Conservation (phyloP, 768 basidiomycete genomes). For the Lactarius pseudohatsudake region DNA sequence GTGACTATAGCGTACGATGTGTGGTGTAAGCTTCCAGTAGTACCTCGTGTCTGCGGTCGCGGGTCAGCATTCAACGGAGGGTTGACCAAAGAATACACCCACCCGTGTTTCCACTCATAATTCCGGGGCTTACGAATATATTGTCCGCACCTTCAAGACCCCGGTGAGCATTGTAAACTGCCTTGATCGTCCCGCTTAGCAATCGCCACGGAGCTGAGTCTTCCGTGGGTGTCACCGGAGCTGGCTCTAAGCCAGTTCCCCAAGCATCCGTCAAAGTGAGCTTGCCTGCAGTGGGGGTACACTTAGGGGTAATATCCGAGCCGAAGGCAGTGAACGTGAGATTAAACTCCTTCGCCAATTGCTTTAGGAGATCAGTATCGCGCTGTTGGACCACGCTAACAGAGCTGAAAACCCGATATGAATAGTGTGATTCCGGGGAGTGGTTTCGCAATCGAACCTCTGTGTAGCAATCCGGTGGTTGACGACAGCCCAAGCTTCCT, state of each 20-base stretch:
- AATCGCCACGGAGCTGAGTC: slow-evolving; percentile 41
- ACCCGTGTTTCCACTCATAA: slow-evolving; percentile 41
- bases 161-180: slow-evolving; percentile 38
- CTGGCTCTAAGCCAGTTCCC: slow-evolving; percentile 39
- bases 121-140: slow-evolving; percentile 43
- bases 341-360: slow-evolving; percentile 40
- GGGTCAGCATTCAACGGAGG: not conserved
- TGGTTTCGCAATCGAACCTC: slow-evolving; percentile 26
- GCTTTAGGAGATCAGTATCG: slow-evolving; percentile 33
- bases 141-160: slow-evolving; percentile 30
- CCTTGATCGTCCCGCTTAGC: slow-evolving; percentile 45
- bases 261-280: slow-evolving; percentile 42
- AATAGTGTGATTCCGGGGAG: not conserved
- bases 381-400: slow-evolving; percentile 36
- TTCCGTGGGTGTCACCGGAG: slow-evolving; percentile 44
- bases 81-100: slow-evolving; percentile 9
- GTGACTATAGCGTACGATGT: slow-evolving; percentile 28
- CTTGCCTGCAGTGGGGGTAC: slow-evolving; percentile 37
- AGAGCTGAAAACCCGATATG: slow-evolving; percentile 30
- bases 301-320: slow-evolving; percentile 31
- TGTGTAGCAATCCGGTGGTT: slow-evolving; percentile 40
- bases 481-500: slow-evolving; percentile 40
- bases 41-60: slow-evolving; percentile 21
- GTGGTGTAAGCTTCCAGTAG: slow-evolving; percentile 27
- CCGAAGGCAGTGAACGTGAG: slow-evolving; percentile 46